phyloP scores from a whole-genome alignment of 306 rosid species.

The Cercis canadensis region DNA sequence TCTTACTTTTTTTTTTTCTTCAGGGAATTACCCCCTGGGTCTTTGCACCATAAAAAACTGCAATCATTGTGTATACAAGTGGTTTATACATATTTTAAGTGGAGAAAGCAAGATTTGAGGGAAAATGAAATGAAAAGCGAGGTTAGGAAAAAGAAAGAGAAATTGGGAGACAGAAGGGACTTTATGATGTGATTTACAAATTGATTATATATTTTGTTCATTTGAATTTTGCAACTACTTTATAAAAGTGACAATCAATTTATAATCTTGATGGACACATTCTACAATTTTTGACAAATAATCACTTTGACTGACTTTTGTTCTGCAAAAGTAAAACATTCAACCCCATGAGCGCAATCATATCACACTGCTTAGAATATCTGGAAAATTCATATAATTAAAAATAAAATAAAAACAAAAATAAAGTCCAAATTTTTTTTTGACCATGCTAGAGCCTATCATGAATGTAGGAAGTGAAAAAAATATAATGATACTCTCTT shows the following conservation, averaged over 20 bases:
- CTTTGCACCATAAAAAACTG: too few species aligned
- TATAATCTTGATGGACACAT: conserved; percentile 43
- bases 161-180: conserved; percentile 32
- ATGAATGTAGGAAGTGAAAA: too few species aligned
- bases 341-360: conserved; percentile 54
- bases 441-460: conserved; percentile 33
- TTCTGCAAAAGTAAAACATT: conserved; percentile 50
- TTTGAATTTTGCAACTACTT: conserved; percentile 41
- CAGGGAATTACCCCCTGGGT: too few species aligned
- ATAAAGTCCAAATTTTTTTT: conserved; percentile 8
- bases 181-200: conserved; percentile 46
- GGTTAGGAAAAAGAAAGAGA: neutral
- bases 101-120: neutral
- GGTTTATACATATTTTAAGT: too few species aligned
- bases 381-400: conserved; percentile 26
- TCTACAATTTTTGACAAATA: conserved; percentile 57
- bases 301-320: conserved; percentile 61
- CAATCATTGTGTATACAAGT: too few species aligned
- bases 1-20: too few species aligned
- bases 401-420: neutral
- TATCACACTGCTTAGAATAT: conserved; percentile 43
- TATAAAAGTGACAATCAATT: conserved; percentile 31
- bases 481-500: too few species aligned
- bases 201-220: conserved; percentile 37
- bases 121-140: neutral